Percentiles rank a stretch among this genome's conserved stretches.
Conservation (phyloP, 495 filamentous ascomycete genomes). For the Xylaria cubensis region DNA sequence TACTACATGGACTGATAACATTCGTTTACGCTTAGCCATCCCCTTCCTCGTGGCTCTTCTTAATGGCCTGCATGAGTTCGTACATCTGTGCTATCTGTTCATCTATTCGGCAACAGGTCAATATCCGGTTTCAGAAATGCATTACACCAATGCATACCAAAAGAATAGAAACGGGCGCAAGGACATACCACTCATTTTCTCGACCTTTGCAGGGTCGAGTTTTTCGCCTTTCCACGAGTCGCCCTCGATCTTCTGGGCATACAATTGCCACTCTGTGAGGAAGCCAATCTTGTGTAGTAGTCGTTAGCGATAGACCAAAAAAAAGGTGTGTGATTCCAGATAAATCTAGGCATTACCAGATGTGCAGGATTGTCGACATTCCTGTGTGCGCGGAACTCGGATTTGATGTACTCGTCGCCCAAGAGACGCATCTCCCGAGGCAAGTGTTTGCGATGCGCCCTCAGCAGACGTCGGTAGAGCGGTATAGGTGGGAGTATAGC, state of each 20-base stretch:
- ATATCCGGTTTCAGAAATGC: slow-evolving; percentile 16
- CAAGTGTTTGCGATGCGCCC: slow-evolving; percentile 82
- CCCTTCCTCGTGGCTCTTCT: slow-evolving; percentile 60
- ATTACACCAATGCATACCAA: neutral
- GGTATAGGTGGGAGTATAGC: slow-evolving; percentile 90
- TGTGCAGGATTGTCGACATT: slow-evolving; percentile 89
- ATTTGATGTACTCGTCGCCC: slow-evolving; percentile 90
- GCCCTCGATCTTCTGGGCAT: slow-evolving; percentile 89
- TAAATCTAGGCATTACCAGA: slow-evolving; percentile 63
- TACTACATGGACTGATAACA: neutral
- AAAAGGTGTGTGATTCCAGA: neutral
- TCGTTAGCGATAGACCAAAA: neutral
- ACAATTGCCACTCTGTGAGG: slow-evolving; percentile 93
- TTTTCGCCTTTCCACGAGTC: slow-evolving; percentile 80
- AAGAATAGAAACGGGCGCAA: neutral
- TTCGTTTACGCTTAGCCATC: slow-evolving; percentile 26
- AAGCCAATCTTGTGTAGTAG: slow-evolving; percentile 77
- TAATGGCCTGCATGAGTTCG: slow-evolving; percentile 89
- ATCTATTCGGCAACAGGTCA: slow-evolving; percentile 58
- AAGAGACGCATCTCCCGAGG: slow-evolving; percentile 76
- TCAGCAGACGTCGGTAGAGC: slow-evolving; percentile 85
- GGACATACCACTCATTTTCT: slow-evolving; percentile 91
- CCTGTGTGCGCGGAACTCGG: slow-evolving; percentile 84
- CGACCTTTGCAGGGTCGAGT: slow-evolving; percentile 77
- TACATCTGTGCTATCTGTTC: slow-evolving; percentile 93